A percentile compares a stretch with the other conserved stretches of the same genome.
These are phyloP conservation scores for Gracilaria vermiculophylla DNA, from an alignment of 23 red algal genomes.

Conservation along the genomic window DNA sequence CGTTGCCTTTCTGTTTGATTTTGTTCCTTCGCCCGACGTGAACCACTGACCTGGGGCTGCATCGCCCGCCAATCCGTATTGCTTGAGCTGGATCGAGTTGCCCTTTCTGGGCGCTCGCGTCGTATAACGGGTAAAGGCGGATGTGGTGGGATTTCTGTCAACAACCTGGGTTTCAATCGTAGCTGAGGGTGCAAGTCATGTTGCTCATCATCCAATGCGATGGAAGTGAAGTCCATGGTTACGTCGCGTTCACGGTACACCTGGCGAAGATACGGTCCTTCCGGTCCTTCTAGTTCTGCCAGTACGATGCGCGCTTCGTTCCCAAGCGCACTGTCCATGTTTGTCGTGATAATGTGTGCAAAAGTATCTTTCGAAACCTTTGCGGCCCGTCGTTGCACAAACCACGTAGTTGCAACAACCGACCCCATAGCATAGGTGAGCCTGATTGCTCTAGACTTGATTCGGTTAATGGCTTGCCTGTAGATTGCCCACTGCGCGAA, in stretches of 20 bases:
- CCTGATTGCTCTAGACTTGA: conserved; percentile 17
- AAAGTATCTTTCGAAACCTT: conserved; percentile 46
- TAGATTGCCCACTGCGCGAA: conserved; percentile 63
- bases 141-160: background rate
- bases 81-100: background rate
- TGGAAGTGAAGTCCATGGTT: conserved; percentile 1
- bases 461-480: conserved; percentile 32
- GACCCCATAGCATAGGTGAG: conserved; percentile 33
- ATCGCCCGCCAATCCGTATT: background rate
- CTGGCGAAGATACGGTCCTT: conserved; percentile 58
- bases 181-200: conserved; percentile 55
- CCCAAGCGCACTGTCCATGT: conserved; percentile 27
- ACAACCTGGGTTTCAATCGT: conserved; percentile 44
- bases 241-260: conserved; percentile 28
- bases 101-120: background rate
- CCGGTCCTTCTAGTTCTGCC: conserved; percentile 60
- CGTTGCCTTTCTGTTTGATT: background rate
- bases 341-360: conserved; percentile 38
- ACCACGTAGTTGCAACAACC: conserved; percentile 26
- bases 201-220: conserved; percentile 18
- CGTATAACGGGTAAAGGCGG: background rate
- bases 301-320: conserved; percentile 59
- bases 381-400: conserved; percentile 23
- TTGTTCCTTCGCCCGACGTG: background rate
- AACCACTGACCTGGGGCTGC: background rate